These are phyloP conservation scores for Hygrophila difformis DNA, from an alignment of 257 asterid genomes.

Conservation along the genomic window DNA sequence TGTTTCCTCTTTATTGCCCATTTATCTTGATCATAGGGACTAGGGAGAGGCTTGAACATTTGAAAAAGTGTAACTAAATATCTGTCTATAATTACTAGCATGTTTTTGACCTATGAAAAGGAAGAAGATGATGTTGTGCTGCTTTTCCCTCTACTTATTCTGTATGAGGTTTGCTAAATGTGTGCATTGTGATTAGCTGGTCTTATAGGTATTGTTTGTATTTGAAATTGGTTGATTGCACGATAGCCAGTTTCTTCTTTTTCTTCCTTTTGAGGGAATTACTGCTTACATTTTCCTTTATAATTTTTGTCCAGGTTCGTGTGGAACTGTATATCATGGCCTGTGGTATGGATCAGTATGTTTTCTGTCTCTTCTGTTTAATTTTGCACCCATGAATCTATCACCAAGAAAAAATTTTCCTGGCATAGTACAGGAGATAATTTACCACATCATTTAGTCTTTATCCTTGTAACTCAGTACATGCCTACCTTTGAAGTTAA, in stretches of 20 bases:
- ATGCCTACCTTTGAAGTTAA: too few species aligned
- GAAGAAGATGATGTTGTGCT: too few species aligned
- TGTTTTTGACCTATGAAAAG: too few species aligned
- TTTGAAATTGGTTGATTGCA: too few species aligned
- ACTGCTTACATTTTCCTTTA: not conserved
- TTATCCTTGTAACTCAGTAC: not conserved
- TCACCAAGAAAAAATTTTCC: too few species aligned
- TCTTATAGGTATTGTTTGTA: too few species aligned
- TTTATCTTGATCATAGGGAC: not conserved
- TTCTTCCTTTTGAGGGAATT: too few species aligned
- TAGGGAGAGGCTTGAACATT: not conserved
- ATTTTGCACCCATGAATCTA: not conserved
- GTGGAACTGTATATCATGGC: constrained; percentile 97
- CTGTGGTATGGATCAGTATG: constrained; percentile 99
- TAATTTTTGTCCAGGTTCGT: constrained; percentile 64
- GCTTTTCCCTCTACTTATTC: too few species aligned
- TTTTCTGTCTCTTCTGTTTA: constrained; percentile 40
- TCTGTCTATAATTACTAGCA: not conserved
- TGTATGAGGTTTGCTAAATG: too few species aligned
- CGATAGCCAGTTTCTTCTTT: too few species aligned
- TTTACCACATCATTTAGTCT: not conserved
- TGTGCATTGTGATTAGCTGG: too few species aligned
- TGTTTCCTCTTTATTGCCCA: not conserved
- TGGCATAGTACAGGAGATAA: not conserved
- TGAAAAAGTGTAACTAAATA: not conserved